Conservation (phyloP, 345 rosid genomes). For the Eucalyptus cloeziana region DNA sequence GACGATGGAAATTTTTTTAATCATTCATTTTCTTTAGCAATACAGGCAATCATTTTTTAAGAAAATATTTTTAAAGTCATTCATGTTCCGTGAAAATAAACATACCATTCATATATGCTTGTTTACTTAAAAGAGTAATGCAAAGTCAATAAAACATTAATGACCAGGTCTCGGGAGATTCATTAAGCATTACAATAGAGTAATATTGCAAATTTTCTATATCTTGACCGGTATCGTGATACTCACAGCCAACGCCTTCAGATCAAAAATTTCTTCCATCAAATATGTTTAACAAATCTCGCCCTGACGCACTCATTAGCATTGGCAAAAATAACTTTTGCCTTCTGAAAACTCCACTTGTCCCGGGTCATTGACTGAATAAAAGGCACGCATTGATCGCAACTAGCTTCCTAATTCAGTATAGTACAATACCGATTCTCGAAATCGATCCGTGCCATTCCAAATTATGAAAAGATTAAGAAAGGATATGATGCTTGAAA, state of each 20-base stretch:
- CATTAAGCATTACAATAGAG: background rate
- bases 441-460: background rate
- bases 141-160: background rate
- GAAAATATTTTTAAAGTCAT: too few relatives aligned
- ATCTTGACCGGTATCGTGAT: background rate
- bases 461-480: background rate
- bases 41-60: background rate
- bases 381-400: background rate
- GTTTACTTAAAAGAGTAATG: background rate
- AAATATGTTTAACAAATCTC: background rate
- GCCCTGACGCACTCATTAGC: background rate
- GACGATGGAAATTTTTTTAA: accelerated
- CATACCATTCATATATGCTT: background rate
- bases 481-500: background rate
- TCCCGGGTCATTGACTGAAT: background rate
- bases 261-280: background rate
- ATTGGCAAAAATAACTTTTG: background rate
- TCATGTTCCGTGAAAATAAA: background rate
- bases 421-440: background rate
- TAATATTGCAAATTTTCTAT: background rate
- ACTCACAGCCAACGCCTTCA: background rate
- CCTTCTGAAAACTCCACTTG: background rate
- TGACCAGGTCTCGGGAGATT: background rate
- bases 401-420: background rate
- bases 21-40: too few relatives aligned